Evolutionary conservation across 139 green algal species (phyloP).

Genomic region (Pleodorina starrii): DNA sequence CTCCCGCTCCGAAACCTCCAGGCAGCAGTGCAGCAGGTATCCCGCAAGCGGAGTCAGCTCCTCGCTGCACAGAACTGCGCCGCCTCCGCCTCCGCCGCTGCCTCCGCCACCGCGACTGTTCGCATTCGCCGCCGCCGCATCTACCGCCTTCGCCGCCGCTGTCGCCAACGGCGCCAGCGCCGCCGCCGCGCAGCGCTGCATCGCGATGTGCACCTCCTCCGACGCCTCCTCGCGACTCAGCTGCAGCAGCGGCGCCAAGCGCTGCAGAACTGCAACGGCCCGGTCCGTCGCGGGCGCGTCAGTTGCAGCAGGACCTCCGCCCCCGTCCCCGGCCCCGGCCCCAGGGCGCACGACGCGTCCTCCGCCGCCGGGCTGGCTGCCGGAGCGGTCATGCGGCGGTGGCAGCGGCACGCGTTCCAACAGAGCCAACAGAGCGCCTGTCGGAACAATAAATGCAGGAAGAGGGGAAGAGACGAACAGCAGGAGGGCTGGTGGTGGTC

Average conservation of each 20-base stretch:
- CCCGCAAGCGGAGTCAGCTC: constrained; percentile 60
- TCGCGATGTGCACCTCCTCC: constrained; percentile 61
- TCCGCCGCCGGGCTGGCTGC: neutral
- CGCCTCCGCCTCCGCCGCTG: neutral
- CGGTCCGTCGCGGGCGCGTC: constrained; percentile 27
- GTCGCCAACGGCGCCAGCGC: constrained; percentile 24
- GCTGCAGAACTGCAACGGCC: constrained; percentile 60
- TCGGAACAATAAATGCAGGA: too few species aligned
- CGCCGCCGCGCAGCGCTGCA: constrained; percentile 11
- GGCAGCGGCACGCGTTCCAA: too few species aligned
- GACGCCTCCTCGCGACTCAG: constrained; percentile 31
- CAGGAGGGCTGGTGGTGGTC: too few species aligned
- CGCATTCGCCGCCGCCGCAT: too few species aligned
- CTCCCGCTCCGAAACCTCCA: constrained; percentile 69
- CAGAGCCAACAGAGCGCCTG: too few species aligned
- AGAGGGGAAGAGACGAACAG: too few species aligned
- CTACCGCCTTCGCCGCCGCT: neutral
- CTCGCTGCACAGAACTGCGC: neutral
- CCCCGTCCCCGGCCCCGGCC: too few species aligned
- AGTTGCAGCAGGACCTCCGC: neutral
- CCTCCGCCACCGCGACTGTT: neutral
- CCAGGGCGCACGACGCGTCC: too few species aligned
- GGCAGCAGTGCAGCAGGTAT: constrained; percentile 60
- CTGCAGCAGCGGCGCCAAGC: constrained; percentile 64
- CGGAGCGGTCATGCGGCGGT: neutral